These are phyloP conservation scores for Hippophae rhamnoides DNA, from an alignment of 306 rosid genomes.

Conservation along the genomic window DNA sequence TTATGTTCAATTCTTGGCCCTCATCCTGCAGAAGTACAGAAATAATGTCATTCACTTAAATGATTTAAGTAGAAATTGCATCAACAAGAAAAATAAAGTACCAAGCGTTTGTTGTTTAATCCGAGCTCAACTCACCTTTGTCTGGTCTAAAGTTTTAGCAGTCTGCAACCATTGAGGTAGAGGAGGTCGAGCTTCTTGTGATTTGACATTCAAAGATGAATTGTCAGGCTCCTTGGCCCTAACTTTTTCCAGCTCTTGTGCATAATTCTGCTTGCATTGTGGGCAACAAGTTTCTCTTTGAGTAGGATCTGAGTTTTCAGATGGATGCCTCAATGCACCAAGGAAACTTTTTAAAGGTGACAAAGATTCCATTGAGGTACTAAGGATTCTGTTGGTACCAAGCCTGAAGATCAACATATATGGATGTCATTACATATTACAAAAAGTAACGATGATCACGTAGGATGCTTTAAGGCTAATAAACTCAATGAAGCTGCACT, in stretches of 20 bases:
- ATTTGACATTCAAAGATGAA: slow-evolving; percentile 38
- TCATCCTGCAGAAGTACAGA: slow-evolving; percentile 29
- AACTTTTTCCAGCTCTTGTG: slow-evolving; percentile 49
- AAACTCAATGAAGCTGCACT: neutral
- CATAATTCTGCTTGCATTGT: slow-evolving; percentile 46
- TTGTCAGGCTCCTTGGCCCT: slow-evolving; percentile 47
- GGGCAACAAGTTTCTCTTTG: slow-evolving; percentile 50
- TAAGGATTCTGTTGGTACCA: slow-evolving; percentile 69
- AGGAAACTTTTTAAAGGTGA: slow-evolving; percentile 59
- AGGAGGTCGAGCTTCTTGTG: slow-evolving; percentile 35
- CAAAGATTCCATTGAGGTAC: slow-evolving; percentile 64
- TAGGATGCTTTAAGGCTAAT: neutral
- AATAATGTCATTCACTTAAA: slow-evolving; percentile 6
- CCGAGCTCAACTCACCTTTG: slow-evolving; percentile 35
- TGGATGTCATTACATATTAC: slow-evolving; percentile 19
- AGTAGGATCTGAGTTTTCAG: slow-evolving; percentile 50
- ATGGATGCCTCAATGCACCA: slow-evolving; percentile 34
- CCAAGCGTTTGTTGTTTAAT: neutral
- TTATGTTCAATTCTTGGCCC: slow-evolving; percentile 37
- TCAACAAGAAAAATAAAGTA: neutral
- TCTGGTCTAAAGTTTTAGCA: slow-evolving; percentile 45
- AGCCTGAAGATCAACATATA: slow-evolving; percentile 39
- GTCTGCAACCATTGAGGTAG: slow-evolving; percentile 91
- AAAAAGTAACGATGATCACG: slow-evolving; percentile 17
- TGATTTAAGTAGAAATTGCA: neutral